A percentile compares a stretch with the other conserved stretches of the same genome.
phyloP scores from a whole-genome alignment of 805 yeast species.

The Metschnikowia shivogae region DNA sequence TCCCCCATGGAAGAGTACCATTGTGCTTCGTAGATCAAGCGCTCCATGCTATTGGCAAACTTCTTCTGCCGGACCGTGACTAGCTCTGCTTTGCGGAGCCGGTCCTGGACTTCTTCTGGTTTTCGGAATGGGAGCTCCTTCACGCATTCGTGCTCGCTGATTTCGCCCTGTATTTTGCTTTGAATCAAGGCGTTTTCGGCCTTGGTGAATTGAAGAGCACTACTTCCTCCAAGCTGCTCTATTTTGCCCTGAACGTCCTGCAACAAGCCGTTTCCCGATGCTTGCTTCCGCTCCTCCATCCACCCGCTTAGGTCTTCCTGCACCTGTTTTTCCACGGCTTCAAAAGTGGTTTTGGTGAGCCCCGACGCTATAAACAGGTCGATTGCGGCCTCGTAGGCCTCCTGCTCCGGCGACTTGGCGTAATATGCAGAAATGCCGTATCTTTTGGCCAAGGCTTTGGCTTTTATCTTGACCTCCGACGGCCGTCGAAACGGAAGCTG shows the following conservation, averaged over 20 bases:
- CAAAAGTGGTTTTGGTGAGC: slow-evolving; percentile 16
- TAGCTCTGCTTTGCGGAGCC: slow-evolving; percentile 22
- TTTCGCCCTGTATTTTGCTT: slow-evolving; percentile 13
- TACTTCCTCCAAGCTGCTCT: slow-evolving; percentile 13
- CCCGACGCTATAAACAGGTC: slow-evolving; percentile 15
- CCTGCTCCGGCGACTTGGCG: slow-evolving; percentile 1
- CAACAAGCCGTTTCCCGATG: not conserved
- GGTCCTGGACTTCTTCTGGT: slow-evolving; percentile 18
- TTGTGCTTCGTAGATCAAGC: slow-evolving; percentile 36
- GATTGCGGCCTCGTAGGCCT: slow-evolving; percentile 10
- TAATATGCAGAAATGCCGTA: slow-evolving; percentile 3
- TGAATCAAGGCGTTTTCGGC: slow-evolving; percentile 24
- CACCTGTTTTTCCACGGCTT: slow-evolving; percentile 14
- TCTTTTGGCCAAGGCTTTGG: slow-evolving; percentile 2
- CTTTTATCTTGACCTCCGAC: slow-evolving; percentile 9
- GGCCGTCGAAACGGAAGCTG: slow-evolving; percentile 12
- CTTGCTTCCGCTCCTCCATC: not conserved
- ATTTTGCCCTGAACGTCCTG: slow-evolving; percentile 12
- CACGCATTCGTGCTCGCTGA: slow-evolving; percentile 13
- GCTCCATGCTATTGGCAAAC: slow-evolving; percentile 27
- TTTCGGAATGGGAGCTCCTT: slow-evolving; percentile 25
- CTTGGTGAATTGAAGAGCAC: slow-evolving; percentile 19
- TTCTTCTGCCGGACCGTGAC: slow-evolving; percentile 25
- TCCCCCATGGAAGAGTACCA: slow-evolving; percentile 30
- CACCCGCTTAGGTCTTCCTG: not conserved